Evolutionary conservation across 129 eudicot genomes (phyloP), one percentile per base, ranked within the genome.

Genomic region (Pulicaria dysenterica): DNA sequence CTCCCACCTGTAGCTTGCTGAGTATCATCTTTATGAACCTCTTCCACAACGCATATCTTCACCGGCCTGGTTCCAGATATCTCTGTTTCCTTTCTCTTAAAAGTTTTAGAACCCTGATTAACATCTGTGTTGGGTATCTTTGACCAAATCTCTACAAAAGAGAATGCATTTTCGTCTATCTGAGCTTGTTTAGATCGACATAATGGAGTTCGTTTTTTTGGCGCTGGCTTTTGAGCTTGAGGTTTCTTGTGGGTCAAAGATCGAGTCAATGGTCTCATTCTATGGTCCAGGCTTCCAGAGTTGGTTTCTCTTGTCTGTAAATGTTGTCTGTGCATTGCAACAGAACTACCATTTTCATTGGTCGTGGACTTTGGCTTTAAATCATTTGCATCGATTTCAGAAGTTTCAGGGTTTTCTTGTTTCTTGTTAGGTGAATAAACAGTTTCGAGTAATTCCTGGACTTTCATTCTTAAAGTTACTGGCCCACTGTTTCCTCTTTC

Each of bases 391-490:
- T 65, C 78, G 69, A 39, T 70, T 69, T 61, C 67, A 55, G 48
- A 62, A 58, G 58, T 70, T 72, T 73, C 80, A 53, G 85, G 60
- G 72, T 49, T 64, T 8, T 61, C 42, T 72, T 19, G 41, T 43
- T 79, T 62, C 81, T 84, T 81, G 48, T 71, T 73, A 70, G 89
- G 91, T 70, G 95, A 77, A 70, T 79, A 72, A 79, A 82, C 85
- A 58, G 83, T 62, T 79, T 87, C 96, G 75, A 94, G 72, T 78
- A 87, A 80, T 81, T 90, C 95, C 87, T 84, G 85, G 11, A 94
- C 83, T 81, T 85, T 93, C 85, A 72, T 75, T 82, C 87, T 81
- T 85, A 94, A 81, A 47, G 84, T 48, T 67, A 74, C 83, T 42
- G 67, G 74, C 62, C 89, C 92, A 75, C 56, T 65, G 67, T 62